Evolutionary conservation across 139 green algal genomes (phyloP).

Genomic region (Edaphochlamys debaryana): DNA sequence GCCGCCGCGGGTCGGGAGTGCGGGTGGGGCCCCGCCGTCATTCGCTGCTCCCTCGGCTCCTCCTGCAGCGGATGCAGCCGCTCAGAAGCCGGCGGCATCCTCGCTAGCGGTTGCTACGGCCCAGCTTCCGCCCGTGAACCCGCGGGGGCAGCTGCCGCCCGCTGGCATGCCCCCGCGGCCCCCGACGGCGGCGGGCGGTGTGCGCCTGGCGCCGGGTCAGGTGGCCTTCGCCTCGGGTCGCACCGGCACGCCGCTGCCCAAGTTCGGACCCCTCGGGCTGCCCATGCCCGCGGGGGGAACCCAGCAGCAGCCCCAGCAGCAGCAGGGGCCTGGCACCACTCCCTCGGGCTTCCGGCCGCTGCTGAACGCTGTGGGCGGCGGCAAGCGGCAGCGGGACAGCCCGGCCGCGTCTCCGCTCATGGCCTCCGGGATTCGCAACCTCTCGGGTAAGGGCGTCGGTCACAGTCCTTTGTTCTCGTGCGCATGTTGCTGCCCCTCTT

Average conservation of each 20-base stretch:
- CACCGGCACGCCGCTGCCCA: constrained; percentile 29
- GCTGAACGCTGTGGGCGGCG: background rate
- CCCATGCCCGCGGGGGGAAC: background rate
- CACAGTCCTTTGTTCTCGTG: no score
- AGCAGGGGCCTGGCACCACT: no score
- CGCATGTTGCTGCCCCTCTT: no score
- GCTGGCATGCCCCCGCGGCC: background rate
- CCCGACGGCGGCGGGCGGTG: background rate
- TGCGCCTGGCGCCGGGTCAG: constrained; percentile 29
- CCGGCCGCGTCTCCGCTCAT: constrained; percentile 9
- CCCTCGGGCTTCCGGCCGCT: constrained; percentile 8
- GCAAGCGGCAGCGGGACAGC: constrained; percentile 27
- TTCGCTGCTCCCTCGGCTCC: no score
- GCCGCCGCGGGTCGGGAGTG: no score
- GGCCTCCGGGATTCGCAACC: constrained; percentile 20
- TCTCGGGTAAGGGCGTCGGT: constrained; percentile 9
- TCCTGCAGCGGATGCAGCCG: no score
- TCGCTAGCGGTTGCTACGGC: constrained; percentile 1
- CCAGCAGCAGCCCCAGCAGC: background rate
- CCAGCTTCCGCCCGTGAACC: constrained; percentile 1
- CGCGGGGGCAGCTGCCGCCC: background rate
- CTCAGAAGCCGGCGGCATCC: no score
- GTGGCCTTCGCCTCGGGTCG: constrained; percentile 17
- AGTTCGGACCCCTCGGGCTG: constrained; percentile 4
- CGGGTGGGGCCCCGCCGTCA: no score